Conservation (phyloP, 495 filamentous ascomycete species). For the Astrocystis sublimbata region DNA sequence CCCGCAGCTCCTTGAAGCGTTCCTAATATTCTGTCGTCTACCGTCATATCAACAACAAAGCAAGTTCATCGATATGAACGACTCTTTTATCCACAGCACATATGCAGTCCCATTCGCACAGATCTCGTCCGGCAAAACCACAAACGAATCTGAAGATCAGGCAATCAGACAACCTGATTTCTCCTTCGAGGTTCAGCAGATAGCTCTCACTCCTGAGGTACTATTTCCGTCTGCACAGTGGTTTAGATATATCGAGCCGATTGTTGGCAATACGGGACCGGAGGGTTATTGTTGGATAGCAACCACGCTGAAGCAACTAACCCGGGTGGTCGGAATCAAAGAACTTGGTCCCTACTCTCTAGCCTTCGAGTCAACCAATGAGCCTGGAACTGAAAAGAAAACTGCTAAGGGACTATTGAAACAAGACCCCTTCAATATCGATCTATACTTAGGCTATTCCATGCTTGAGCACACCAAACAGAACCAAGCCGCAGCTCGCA, state of each 20-base stretch:
- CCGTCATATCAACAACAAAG: conserved; percentile 48
- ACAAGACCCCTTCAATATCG: conserved; percentile 60
- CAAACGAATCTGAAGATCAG: conserved; percentile 24
- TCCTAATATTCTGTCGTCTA: conserved; percentile 68
- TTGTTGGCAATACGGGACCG: conserved; percentile 23
- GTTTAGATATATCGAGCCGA: conserved; percentile 40
- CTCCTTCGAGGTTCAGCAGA: conserved; percentile 32
- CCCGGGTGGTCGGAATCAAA: conserved; percentile 43
- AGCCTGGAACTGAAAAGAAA: conserved; percentile 61
- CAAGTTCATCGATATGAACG: conserved; percentile 23
- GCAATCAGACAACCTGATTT: conserved; percentile 37
- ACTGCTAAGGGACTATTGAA: conserved; percentile 73
- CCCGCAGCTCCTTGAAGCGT: conserved; percentile 61
- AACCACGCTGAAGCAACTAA: conserved; percentile 58
- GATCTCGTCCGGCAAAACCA: conserved; percentile 3
- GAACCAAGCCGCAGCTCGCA: conserved; percentile 55
- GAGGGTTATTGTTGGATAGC: conserved; percentile 50
- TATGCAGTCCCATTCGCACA: conserved; percentile 14
- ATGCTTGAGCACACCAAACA: conserved; percentile 65
- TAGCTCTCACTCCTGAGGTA: conserved; percentile 37
- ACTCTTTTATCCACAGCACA: conserved; percentile 37
- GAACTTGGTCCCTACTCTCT: conserved; percentile 70
- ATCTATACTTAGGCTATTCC: conserved; percentile 77
- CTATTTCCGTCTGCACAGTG: conserved; percentile 39
- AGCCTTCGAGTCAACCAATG: conserved; percentile 64